These are phyloP conservation scores for Deinandra increscens DNA, from an alignment of 129 eudicot species.

Conservation along the genomic window DNA sequence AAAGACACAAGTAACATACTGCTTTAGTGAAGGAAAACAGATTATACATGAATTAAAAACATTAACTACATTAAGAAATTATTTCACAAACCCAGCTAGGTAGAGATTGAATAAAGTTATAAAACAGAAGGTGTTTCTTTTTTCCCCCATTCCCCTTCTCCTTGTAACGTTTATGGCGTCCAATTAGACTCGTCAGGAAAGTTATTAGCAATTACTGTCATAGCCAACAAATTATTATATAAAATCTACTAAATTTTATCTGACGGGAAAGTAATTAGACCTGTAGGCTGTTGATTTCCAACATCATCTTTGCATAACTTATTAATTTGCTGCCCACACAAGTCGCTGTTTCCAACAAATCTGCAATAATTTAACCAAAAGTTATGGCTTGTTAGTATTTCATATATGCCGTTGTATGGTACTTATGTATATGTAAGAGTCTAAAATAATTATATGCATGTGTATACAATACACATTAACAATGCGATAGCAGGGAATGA, in stretches of 20 bases:
- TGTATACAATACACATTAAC: background rate
- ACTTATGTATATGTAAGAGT: background rate
- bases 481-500: conserved; percentile 3
- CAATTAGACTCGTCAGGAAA: background rate
- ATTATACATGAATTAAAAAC: background rate
- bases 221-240: conserved; percentile 1
- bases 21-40: background rate
- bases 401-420: conserved; percentile 2
- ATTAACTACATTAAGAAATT: background rate
- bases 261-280: conserved; percentile 16
- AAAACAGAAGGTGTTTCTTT: background rate
- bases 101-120: background rate
- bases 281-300: conserved; percentile 48
- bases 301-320: conserved; percentile 56
- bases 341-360: conserved; percentile 74
- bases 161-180: background rate
- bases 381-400: background rate
- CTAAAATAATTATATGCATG: background rate
- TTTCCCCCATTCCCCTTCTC: background rate
- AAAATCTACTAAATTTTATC: background rate
- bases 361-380: conserved; percentile 43
- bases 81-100: background rate
- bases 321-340: conserved; percentile 79
- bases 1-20: conserved; percentile 2
- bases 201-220: conserved; percentile 9